Conservation (phyloP, 2,329 filamentous ascomycete genomes). For the Chalara sp. region DNA sequence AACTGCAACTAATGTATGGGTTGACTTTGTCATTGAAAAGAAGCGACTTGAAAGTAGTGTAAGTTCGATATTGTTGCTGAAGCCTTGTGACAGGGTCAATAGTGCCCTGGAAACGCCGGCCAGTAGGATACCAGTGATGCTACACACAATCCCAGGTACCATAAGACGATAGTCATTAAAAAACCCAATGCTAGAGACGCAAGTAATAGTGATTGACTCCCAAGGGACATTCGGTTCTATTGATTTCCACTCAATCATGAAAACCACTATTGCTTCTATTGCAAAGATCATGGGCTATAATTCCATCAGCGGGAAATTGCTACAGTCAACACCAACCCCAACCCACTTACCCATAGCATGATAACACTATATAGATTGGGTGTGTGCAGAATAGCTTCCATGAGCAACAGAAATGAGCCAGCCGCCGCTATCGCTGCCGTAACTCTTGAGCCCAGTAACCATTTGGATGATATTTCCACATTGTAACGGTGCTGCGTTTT, state of each 20-base stretch:
- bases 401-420: conserved; percentile 17
- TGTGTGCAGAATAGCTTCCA: conserved; percentile 21
- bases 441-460: no score
- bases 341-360: conserved; percentile 22
- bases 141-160: conserved; percentile 18
- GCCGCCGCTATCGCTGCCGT: conserved; percentile 7
- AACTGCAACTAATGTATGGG: conserved; percentile 4
- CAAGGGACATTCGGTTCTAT: conserved; percentile 8
- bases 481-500: no score
- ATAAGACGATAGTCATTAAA: conserved; percentile 23
- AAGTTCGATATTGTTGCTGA: no score
- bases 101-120: conserved; percentile 16
- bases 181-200: conserved; percentile 11
- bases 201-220: conserved; percentile 10
- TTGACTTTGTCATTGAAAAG: no score
- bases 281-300: conserved; percentile 17
- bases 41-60: no score
- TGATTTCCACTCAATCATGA: conserved; percentile 6
- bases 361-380: conserved; percentile 19
- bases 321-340: neutral
- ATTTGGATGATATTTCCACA: no score
- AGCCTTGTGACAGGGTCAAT: conserved; percentile 1
- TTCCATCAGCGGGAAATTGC: conserved; percentile 1
- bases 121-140: conserved; percentile 12
- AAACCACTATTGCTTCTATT: conserved; percentile 16